Evolutionary conservation across 2,329 filamentous ascomycete genomes (phyloP), one percentile per base, ranked within the genome.

Genomic region (Ceratocystis variospora): DNA sequence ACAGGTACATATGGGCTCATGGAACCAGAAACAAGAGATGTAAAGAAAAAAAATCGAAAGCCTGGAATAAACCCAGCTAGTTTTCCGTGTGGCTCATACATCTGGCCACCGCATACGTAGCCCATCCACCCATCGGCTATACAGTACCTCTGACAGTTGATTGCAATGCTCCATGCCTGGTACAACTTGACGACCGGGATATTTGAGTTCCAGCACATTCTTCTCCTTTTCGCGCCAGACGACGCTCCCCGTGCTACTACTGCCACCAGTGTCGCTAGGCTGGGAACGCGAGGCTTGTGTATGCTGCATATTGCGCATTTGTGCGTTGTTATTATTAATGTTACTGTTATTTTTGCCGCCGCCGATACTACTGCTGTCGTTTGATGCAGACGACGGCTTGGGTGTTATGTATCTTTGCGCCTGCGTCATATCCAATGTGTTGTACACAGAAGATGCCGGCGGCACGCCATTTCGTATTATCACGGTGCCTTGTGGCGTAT

Each of bases 151-250:
- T 0, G 89, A 90, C 46, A 97, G 80, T 73, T 96, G 85, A 73
- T 90, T 90, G 70, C 88, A 89, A 76, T 96, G 93, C 75, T 96
- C 92, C 89, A 96, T 93, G 1, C 91, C 93, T 1, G 85, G 82
- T 61, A 77, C 76, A 1, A 81, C 73, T 64, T 81, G 77, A 48
- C 80, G 79, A 1, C 81, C 82, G 1, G 82, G 83, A 65, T 81
- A 83, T 70, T 79, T 82, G 17, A 79, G 75, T 70, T 82, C 79
- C 8, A 83, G 70, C 1, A 76, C 74, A 28, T 77, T 73, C 59
- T 79, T 61, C 53, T 65, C 59, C 41, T 66, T 57, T 12, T 64
- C 65, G n/a, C 66, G 63, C 66, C 66, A 68, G 19, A 65, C 44
- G 6, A 65, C 59, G 48, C 63, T 41, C 37, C 37, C 37, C 12